A percentile compares a stretch with the other conserved stretches of the same genome.
These are phyloP conservation scores for Discostella stelligera DNA, from an alignment of 352 stramenopile genomes.

Conservation along the genomic window DNA sequence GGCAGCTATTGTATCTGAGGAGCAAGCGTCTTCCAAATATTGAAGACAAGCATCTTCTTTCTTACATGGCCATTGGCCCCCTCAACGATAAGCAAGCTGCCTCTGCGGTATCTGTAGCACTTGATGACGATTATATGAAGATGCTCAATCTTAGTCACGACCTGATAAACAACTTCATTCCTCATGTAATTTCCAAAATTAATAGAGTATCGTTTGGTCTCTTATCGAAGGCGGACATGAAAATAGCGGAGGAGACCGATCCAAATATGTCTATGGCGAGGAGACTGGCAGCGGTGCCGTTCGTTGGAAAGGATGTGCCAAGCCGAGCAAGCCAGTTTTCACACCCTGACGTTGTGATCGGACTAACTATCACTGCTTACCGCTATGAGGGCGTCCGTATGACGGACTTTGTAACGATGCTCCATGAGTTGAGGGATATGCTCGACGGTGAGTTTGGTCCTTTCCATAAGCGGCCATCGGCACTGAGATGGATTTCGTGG, in stretches of 20 bases:
- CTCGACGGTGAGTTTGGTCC: constrained; percentile 88
- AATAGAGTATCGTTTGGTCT: constrained; percentile 98
- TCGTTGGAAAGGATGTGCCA: constrained; percentile 99
- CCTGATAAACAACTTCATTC: constrained; percentile 95
- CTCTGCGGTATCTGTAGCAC: constrained; percentile 78
- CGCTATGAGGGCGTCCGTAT: constrained; percentile 88
- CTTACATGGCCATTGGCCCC: constrained; percentile 84
- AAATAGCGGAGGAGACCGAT: constrained; percentile 81
- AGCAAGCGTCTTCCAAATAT: constrained; percentile 91
- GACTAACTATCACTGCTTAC: constrained; percentile 88
- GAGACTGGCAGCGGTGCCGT: constrained; percentile 95
- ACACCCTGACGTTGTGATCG: constrained; percentile 93
- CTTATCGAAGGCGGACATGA: constrained; percentile 85
- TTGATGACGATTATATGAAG: constrained; percentile 92
- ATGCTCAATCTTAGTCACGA: constrained; percentile 97
- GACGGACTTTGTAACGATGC: constrained; percentile 83
- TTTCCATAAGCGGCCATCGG: constrained; percentile 86
- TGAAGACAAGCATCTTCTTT: constrained; percentile 85
- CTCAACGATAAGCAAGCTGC: constrained; percentile 83
- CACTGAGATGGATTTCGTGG: constrained; percentile 85
- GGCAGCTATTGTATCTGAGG: constrained; percentile 89
- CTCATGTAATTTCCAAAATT: constrained; percentile 98
- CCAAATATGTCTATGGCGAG: constrained; percentile 93
- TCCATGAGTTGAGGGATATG: constrained; percentile 85
- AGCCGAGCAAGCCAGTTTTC: constrained; percentile 98